Evolutionary conservation across 2,329 filamentous ascomycete genomes (phyloP), one percentile per base, ranked within the genome.

Genomic region (Colletotrichum zoysiae): DNA sequence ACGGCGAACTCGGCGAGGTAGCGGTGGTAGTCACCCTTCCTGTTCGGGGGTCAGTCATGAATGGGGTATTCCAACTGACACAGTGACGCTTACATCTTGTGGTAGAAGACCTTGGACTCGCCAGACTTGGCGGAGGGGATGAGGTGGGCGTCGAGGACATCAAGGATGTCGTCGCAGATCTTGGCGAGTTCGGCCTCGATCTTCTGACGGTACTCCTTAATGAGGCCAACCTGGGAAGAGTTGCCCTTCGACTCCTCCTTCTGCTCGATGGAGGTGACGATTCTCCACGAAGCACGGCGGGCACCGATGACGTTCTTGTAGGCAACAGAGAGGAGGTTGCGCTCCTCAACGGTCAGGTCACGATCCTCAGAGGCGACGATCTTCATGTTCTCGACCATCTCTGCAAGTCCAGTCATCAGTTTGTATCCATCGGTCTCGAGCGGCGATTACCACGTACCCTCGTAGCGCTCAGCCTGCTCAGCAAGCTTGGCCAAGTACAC

Each of bases 381-480:
- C 92, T 98, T 98, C 95, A 98, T 98, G 91, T 98, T 97, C 89
- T 97, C 95, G 78, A 98, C 95, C 95, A 98, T 98, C 87, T 98
- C 95, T 98, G 85, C 71, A 76, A 59, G 58, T 67, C 70, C 67
- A 57, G 62, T 66, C 53, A 68, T 57, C 48, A 68, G 67, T 40
- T 35, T 56, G 51, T 57, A 42, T 67, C 56, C 46, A 73, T 70
- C 70, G 26, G 18, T 48, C 44, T 30, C 30, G 35, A 53, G 63
- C 51, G 51, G 56, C 50, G 46, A 62, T 38, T 12, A 65, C 35
- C 66, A 85, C 89, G 81, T 88, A 98, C 96, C 96, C 90, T 99
- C 96, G 87, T 99, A 99, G 85, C 96, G 95, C 92, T 99, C 96
- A 86, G 96, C 96, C 92, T 99, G 96, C 92, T 99, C 96, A 84